Conservation (phyloP, 2,329 filamentous ascomycete genomes). For the Colletotrichum cuscutae region DNA sequence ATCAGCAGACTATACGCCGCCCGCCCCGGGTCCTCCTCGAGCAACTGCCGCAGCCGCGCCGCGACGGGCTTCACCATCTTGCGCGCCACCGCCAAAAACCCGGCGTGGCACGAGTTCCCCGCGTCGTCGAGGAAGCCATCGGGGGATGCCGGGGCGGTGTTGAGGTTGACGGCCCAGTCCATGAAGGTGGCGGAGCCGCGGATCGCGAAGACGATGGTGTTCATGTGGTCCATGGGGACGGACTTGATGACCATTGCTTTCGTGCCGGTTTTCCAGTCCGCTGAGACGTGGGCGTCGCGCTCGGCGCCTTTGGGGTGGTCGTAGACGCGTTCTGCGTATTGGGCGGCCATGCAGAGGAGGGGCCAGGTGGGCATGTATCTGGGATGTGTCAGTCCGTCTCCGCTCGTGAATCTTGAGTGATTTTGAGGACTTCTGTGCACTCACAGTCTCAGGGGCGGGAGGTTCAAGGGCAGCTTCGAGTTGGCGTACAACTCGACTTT, state of each 20-base stretch:
- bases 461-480: constrained; percentile 74
- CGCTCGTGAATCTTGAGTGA: neutral
- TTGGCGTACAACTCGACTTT: constrained; percentile 86
- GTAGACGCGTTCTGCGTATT: constrained; percentile 82
- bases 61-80: constrained; percentile 82
- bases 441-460: constrained; percentile 76
- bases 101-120: constrained; percentile 82
- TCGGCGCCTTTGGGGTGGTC: constrained; percentile 70
- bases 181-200: constrained; percentile 82
- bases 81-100: constrained; percentile 80
- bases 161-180: constrained; percentile 89
- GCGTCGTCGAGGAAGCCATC: constrained; percentile 79
- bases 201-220: constrained; percentile 85
- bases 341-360: constrained; percentile 80
- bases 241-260: constrained; percentile 90
- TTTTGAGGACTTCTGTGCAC: constrained; percentile 34
- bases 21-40: constrained; percentile 77
- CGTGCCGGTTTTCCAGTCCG: constrained; percentile 78
- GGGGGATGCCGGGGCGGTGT: constrained; percentile 73
- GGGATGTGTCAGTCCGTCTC: constrained; percentile 36
- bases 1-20: constrained; percentile 78
- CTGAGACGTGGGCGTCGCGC: constrained; percentile 74
- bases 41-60: constrained; percentile 72
- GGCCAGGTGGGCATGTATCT: constrained; percentile 81
- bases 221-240: constrained; percentile 79